phyloP scores from a whole-genome alignment of 2,329 filamentous ascomycete genomes.

The Pseudogymnoascus sp. region DNA sequence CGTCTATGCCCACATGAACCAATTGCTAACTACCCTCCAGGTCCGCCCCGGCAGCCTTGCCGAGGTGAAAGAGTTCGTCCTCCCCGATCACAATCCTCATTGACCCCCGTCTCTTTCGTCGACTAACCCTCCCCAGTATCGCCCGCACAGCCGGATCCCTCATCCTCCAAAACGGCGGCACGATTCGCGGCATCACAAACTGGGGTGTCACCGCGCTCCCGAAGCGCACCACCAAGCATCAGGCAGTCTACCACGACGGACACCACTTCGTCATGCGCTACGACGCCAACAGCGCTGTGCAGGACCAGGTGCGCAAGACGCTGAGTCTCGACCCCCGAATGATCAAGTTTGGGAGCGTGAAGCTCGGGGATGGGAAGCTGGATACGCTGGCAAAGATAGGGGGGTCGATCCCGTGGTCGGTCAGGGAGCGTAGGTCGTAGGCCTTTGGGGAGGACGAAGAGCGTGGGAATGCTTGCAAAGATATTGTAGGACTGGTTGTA shows the following conservation, averaged over 20 bases:
- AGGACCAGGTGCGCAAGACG: constrained; percentile 65
- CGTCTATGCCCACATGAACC: neutral
- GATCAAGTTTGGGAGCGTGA: constrained; percentile 79
- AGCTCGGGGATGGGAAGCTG: constrained; percentile 61
- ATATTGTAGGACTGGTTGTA: constrained; percentile 5
- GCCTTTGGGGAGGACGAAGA: neutral
- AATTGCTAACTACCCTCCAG: constrained; percentile 38
- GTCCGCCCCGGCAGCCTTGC: constrained; percentile 81
- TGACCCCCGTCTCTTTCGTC: neutral
- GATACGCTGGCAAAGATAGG: constrained; percentile 33
- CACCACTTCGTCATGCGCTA: constrained; percentile 99
- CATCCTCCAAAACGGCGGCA: constrained; percentile 74
- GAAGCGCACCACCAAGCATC: constrained; percentile 67
- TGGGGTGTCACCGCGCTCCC: constrained; percentile 91
- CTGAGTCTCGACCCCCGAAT: constrained; percentile 81
- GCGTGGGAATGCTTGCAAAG: constrained; percentile 3
- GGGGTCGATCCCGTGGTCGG: constrained; percentile 23
- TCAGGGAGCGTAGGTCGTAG: constrained; percentile 13
- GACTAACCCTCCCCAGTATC: constrained; percentile 50
- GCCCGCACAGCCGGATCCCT: constrained; percentile 75
- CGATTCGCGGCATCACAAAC: constrained; percentile 86
- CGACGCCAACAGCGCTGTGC: constrained; percentile 65
- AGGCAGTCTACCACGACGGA: constrained; percentile 72
- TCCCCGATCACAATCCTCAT: constrained; percentile 15
- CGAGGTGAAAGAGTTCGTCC: constrained; percentile 87